Base-by-base conservation (phyloP, 495 filamentous ascomycete species). In the Aspergillus cavernicola region DNA sequence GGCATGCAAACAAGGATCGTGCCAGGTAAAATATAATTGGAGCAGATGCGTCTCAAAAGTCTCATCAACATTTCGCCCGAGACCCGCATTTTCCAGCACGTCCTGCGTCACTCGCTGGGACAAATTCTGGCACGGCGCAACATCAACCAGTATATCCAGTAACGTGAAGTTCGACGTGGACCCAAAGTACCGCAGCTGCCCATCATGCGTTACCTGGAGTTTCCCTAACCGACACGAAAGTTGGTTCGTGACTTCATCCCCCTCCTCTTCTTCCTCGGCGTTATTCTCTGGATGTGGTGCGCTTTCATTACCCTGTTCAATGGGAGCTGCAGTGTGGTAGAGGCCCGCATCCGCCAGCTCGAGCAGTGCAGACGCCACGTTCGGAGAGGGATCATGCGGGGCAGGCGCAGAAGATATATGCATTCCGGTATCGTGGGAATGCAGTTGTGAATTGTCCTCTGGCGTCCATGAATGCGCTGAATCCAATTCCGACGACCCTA, bases 1-100 rank as follows among this genome's bases (percentile, higher is more conserved):
- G 3, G 64, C 61, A 46, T 67, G 64, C 19, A 68, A 53, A 8
- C 46, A 51, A 3, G 71, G 68, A 47, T 73, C 59, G 38, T 74
- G 58, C 71, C 71, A 74, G 4, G 55, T 42, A 39, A 74, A 73
- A 36, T 65, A 74, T 0, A 74, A 58, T 38, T 65, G 58, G 26
- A 64, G 53, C 4, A 74, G 56, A 49, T 72, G 72, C 6, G 63
- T 41, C 40, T 71, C 65, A 5, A 71, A 45, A 3, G 11, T 51
- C 15, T 31, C 15, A 13, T 55, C 48, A 6, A 65, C 48, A 10
- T 60, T 45, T 23, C 31, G 48, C n/a, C 59, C 48, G 9, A 66
- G 12, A 1, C 57, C 57, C 10, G 53, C 26, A 5, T 32, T 46
- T 1, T 59, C 40, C 6, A 67, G 23, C 6, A 50, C n/a, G 2